These are phyloP conservation scores for Backusella westeae DNA, from an alignment of 192 early-diverging fungal genomes.

Conservation along the genomic window DNA sequence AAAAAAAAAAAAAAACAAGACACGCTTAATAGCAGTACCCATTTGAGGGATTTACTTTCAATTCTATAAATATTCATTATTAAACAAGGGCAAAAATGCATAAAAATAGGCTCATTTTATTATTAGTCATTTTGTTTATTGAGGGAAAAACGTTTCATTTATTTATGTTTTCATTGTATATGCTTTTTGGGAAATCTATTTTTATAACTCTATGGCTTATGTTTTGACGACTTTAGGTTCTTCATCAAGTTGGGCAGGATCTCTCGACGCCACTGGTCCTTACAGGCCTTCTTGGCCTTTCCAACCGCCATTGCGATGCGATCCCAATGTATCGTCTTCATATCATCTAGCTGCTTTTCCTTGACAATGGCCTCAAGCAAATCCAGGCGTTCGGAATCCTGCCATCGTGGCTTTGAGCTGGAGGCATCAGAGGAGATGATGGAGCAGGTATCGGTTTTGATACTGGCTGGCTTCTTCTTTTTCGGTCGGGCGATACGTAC, in stretches of 20 bases:
- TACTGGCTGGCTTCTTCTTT: not conserved
- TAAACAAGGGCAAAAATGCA: no score
- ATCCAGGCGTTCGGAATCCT: constrained; percentile 18
- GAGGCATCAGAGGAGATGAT: not conserved
- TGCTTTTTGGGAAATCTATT: no score
- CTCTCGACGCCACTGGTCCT: constrained; percentile 35
- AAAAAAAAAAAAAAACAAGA: no score
- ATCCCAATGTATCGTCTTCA: constrained; percentile 29
- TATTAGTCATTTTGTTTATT: no score
- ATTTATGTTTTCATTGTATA: no score
- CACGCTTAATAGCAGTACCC: no score
- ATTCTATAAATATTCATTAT: no score
- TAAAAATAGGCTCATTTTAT: no score
- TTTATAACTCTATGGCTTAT: no score
- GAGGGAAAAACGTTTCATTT: no score
- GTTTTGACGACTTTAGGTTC: not conserved
- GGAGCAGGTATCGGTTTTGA: not conserved
- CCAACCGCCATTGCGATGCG: constrained; percentile 25
- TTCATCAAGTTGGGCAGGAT: constrained; percentile 26
- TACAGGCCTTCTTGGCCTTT: constrained; percentile 34
- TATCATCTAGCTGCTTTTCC: constrained; percentile 29
- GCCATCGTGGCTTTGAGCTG: constrained; percentile 29
- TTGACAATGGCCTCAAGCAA: constrained; percentile 30
- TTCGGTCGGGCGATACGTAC: not conserved
- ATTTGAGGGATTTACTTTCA: no score